Evolutionary conservation across 805 yeast species (phyloP).

Genomic region (Nematodospora valgi): DNA sequence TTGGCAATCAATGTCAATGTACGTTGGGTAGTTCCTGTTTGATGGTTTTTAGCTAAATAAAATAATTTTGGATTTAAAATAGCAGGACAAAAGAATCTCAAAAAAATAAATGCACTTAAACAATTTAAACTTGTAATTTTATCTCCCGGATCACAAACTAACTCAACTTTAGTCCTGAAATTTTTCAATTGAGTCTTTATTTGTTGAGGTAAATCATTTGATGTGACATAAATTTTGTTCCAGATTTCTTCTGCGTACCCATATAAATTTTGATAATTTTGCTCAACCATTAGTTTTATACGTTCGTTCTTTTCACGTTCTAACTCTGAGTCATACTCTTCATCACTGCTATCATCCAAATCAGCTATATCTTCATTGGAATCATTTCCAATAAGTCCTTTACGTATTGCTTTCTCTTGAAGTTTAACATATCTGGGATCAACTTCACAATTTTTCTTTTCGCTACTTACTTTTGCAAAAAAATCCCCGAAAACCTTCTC

Average conservation of each 20-base stretch:
- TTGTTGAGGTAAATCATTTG: conserved; percentile 70
- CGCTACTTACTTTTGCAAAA: conserved; percentile 49
- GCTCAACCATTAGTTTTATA: conserved; percentile 35
- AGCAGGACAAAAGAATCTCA: conserved; percentile 70
- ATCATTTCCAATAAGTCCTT: conserved; percentile 22
- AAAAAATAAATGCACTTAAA: conserved; percentile 76
- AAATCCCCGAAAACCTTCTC: conserved; percentile 71
- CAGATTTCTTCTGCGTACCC: conserved; percentile 58
- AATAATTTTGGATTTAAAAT: conserved; percentile 85
- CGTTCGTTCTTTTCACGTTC: conserved; percentile 31
- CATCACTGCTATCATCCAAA: conserved; percentile 17
- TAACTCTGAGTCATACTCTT: conserved; percentile 27
- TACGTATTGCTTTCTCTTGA: conserved; percentile 26
- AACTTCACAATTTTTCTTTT: conserved; percentile 65
- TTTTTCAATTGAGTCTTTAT: conserved; percentile 62
- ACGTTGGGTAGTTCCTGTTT: conserved; percentile 67
- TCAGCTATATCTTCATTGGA: conserved; percentile 8
- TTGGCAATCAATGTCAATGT: conserved; percentile 82
- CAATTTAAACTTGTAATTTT: conserved; percentile 60
- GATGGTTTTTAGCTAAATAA: conserved; percentile 66
- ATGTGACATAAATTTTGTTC: conserved; percentile 59
- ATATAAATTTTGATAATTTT: conserved; percentile 48
- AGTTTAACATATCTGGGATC: conserved; percentile 64
- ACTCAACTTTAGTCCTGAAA: conserved; percentile 62
- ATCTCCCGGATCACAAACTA: conserved; percentile 56